Conservation (phyloP, 495 filamentous ascomycete species). For the Penicillium steckii region DNA sequence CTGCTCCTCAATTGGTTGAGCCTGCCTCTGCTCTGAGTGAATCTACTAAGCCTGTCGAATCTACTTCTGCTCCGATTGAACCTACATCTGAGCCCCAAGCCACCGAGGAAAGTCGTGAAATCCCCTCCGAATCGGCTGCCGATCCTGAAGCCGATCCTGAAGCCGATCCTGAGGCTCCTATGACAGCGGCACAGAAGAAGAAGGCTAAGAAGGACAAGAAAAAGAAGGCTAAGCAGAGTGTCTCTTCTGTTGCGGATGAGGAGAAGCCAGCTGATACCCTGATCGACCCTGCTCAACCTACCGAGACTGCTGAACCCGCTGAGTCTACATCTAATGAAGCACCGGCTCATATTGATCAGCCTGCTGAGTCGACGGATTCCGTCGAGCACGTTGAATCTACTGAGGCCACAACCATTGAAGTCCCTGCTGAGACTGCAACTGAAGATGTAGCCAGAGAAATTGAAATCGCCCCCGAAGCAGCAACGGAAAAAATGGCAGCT, state of each 20-base stretch:
- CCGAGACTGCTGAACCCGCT: neutral
- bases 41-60: neutral
- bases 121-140: neutral
- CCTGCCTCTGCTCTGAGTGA: neutral
- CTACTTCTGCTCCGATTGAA: conserved; percentile 4
- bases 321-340: no score
- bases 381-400: neutral
- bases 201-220: conserved; percentile 42
- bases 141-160: conserved; percentile 4
- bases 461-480: neutral
- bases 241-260: conserved; percentile 15
- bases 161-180: conserved; percentile 6
- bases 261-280: conserved; percentile 13
- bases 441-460: neutral
- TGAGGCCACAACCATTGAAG: neutral
- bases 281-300: neutral
- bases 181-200: conserved; percentile 31
- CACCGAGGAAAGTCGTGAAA: conserved; percentile 1
- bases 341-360: no score
- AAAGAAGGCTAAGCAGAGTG: conserved; percentile 26
- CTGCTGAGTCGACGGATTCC: neutral
- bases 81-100: conserved; percentile 8
- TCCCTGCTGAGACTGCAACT: neutral
- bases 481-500: neutral
- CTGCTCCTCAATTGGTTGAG: no score